Evolutionary conservation across 495 filamentous ascomycete species (phyloP), one percentile per base, ranked within the genome.

Genomic region (Hypoxylon trugodes): DNA sequence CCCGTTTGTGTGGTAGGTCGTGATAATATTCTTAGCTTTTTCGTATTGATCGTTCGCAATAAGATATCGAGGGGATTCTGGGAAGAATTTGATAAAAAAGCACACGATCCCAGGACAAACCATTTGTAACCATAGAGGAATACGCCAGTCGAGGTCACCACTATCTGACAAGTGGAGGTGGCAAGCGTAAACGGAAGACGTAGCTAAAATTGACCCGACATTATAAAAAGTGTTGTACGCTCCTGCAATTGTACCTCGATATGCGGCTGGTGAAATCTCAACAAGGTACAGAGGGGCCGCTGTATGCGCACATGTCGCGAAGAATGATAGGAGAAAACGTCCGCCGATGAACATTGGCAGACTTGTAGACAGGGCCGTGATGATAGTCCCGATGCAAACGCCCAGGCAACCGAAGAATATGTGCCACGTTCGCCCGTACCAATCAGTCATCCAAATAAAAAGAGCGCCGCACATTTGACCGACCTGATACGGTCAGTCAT

Each of bases 251-350:
- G 86, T 82, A 5, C 87, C 88, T 53, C 90, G 85, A 68, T 85
- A 89, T 7, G 83, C 82, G 2, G 90, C 89, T 59, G 92, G 89
- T 7, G 87, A 83, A 66, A 91, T 86, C 72, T 93, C 90, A 1
- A 86, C 84, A 28, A 90, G 86, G 61, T 91, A 92, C 7, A 85
- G 82, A 0, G 90, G 90, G 0, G 86, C 89, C 6, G 89, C 89
- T n/a, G 87, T 82, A 37, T 84, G 81, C 36, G 81, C 80, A 26
- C 90, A 86, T 6, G 82, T 82, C 28, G 90, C 87, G 8, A 90
- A 90, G 59, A 93, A 89, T 0, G 90, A 89, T 12, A 93, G 81
- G 10, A 92, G 66, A 73, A 93, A 92, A 5, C 90, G 86, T n/a
- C 89, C 90, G 15, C 78, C 89, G 71, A 91, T 86, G 68, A 92